Base-by-base conservation (phyloP, 495 filamentous ascomycete species). In the Pyronema domesticum region DNA sequence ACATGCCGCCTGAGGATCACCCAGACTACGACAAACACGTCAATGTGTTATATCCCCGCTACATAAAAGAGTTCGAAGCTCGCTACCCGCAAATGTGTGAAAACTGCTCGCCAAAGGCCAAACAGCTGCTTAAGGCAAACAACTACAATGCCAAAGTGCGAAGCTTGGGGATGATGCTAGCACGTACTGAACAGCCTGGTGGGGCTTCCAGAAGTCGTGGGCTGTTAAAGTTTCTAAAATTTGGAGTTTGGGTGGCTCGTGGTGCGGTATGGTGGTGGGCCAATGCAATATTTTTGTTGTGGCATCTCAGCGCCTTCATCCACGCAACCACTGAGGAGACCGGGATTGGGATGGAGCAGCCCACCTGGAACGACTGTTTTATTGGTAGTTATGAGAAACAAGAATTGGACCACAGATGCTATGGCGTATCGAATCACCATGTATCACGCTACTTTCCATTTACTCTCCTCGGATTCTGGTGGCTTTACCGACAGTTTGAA, bases 141-240 rank as follows among this genome's bases (percentile, higher is more conserved):
- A 63, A 63, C 35, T 63, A 63, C 39, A 50, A 63, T 23, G 61
- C 46, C 6, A 63, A 63, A 50, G 61, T 63, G 37, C 60, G 57
- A 17, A 64, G 60, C 13, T 51, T 63, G 0, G 60, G 61, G 3
- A 60, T 63, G 39, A 63, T 63, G 61, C 40, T 63, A 8, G 61
- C 61, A 2, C 35, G 60, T 30, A 63, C 53, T 15, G 50, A 60
- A n/a, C 44, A 56, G 17, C 45, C 46, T 13, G 19, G 23, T 51
- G 15, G 37, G 7, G 13, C 54, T 1, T n/a, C 23, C 42, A 43
- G 57, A 37, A 47, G 43, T 1, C 49, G 48, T 9, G 47, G 42
- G 9, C 44, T 42, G 4, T 23, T 46, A 8, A 45, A 46, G 14
- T 23, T 49, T 11, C 30, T 63, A 7, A 56, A 54, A 54, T 49